Percentiles rank a stretch among this genome's conserved stretches.
Evolutionary conservation across 495 filamentous ascomycete species (phyloP).

Genomic region (Astrocystis sublimbata): DNA sequence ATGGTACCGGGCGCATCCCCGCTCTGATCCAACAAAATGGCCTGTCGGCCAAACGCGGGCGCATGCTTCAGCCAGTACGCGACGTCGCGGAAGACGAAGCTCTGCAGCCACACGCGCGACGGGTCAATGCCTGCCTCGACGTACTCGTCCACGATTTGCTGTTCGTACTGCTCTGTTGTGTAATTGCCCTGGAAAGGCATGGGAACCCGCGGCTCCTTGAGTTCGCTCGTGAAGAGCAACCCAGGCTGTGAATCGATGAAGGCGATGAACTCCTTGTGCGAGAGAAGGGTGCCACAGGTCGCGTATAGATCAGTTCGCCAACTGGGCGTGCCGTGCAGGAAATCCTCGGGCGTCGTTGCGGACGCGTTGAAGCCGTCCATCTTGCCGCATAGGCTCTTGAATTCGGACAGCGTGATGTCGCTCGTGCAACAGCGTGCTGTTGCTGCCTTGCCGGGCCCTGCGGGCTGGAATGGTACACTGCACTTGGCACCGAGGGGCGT

Average conservation of each 20-base stretch:
- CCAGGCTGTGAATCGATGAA: constrained; percentile 51
- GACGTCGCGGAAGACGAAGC: constrained; percentile 60
- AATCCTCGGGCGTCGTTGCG: constrained; percentile 54
- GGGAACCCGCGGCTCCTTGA: constrained; percentile 58
- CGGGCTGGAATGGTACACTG: constrained; percentile 59
- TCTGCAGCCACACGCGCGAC: constrained; percentile 60
- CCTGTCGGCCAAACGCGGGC: constrained; percentile 57
- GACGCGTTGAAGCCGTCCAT: constrained; percentile 59
- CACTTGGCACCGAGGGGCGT: constrained; percentile 62
- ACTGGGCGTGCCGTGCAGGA: constrained; percentile 52
- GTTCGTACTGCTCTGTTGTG: constrained; percentile 58
- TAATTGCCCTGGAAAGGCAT: constrained; percentile 65
- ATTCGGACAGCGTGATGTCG: constrained; percentile 61
- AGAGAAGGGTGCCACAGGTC: constrained; percentile 55
- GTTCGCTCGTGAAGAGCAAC: constrained; percentile 60
- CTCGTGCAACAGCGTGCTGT: constrained; percentile 62
- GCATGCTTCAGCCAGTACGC: constrained; percentile 62
- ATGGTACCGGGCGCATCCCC: constrained; percentile 49
- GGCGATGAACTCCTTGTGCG: constrained; percentile 54
- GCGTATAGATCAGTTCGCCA: constrained; percentile 62
- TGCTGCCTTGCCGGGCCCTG: constrained; percentile 39
- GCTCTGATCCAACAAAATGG: constrained; percentile 59
- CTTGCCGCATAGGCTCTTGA: constrained; percentile 61
- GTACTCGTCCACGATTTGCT: constrained; percentile 62
- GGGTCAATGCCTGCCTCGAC: constrained; percentile 51